A percentile compares a stretch with the other conserved stretches of the same genome.
Conservation (phyloP, 2,329 filamentous ascomycete species). For the Aspergillus tamarii region DNA sequence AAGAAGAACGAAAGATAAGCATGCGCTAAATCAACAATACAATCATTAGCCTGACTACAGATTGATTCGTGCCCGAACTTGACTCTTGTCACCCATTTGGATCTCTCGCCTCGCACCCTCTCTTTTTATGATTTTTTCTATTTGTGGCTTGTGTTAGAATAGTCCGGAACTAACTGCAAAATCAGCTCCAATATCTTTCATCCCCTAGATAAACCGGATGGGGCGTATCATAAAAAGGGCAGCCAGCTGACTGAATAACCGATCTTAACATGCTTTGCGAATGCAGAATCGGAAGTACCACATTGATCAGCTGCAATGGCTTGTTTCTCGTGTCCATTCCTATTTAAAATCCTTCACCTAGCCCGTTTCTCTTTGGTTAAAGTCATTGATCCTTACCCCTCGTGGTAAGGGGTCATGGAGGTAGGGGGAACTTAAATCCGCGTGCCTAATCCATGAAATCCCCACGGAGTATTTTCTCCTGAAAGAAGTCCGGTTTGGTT, state of each 20-base stretch:
- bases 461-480: conserved; percentile 95
- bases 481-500: conserved; percentile 86
- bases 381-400: conserved; percentile 1
- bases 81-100: not conserved
- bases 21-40: not conserved
- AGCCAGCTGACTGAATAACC: not conserved
- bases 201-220: not conserved
- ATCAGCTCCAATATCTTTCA: not conserved
- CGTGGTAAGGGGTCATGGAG: conserved; percentile 3
- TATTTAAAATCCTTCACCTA: conserved; percentile 52
- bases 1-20: not conserved
- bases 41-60: not conserved
- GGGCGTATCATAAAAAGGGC: not conserved
- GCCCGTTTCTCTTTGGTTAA: not conserved
- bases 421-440: conserved; percentile 2
- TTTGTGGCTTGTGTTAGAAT: not conserved
- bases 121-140: not conserved
- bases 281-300: not conserved
- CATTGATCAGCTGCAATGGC: not conserved
- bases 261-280: not conserved
- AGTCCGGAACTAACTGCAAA: not conserved
- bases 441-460: conserved; percentile 89
- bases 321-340: conserved; percentile 70
- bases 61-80: not conserved
- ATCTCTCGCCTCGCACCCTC: not conserved